These are phyloP conservation scores for Pseudonectria buxi DNA, from an alignment of 2,329 filamentous ascomycete genomes.

Conservation along the genomic window DNA sequence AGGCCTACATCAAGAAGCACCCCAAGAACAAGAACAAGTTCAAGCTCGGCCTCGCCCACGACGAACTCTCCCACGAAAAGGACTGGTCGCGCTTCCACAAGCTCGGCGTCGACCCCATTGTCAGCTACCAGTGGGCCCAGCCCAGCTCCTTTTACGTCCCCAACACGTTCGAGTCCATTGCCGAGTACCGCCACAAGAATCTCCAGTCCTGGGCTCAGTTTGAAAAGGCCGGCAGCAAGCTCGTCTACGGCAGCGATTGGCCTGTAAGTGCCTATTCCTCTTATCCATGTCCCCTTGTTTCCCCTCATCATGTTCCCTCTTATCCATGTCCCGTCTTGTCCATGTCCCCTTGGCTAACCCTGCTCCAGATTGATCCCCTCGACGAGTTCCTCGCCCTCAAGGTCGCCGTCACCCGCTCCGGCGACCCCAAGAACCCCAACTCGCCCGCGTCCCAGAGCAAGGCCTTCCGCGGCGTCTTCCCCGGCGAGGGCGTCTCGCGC, in stretches of 20 bases:
- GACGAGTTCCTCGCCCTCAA: conserved; percentile 23
- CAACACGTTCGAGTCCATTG: conserved; percentile 16
- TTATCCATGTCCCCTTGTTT: too few species aligned
- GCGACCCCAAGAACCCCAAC: conserved; percentile 20
- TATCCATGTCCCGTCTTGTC: too few species aligned
- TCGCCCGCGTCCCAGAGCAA: conserved; percentile 16
- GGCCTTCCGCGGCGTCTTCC: conserved; percentile 14
- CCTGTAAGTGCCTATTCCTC: conserved; percentile 11
- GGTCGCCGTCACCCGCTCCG: conserved; percentile 19
- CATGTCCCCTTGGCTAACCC: too few species aligned
- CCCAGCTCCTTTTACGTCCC: conserved; percentile 20
- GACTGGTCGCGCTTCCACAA: conserved; percentile 20
- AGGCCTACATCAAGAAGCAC: conserved; percentile 12
- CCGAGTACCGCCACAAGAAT: conserved; percentile 12
- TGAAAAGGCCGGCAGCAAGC: conserved; percentile 1
- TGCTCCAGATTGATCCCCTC: conserved; percentile 19
- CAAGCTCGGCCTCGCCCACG: conserved; percentile 19
- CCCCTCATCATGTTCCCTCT: too few species aligned
- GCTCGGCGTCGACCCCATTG: conserved; percentile 18
- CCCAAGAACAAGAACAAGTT: conserved; percentile 10
- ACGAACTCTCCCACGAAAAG: conserved; percentile 15
- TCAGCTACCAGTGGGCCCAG: conserved; percentile 23
- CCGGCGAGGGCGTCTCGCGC: conserved; percentile 17
- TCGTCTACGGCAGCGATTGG: conserved; percentile 22
- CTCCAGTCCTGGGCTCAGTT: conserved; percentile 23